Percentiles rank a stretch among this genome's conserved stretches.
Evolutionary conservation across 768 basidiomycete species (phyloP).

Genomic region (Tremella mesenterica): DNA sequence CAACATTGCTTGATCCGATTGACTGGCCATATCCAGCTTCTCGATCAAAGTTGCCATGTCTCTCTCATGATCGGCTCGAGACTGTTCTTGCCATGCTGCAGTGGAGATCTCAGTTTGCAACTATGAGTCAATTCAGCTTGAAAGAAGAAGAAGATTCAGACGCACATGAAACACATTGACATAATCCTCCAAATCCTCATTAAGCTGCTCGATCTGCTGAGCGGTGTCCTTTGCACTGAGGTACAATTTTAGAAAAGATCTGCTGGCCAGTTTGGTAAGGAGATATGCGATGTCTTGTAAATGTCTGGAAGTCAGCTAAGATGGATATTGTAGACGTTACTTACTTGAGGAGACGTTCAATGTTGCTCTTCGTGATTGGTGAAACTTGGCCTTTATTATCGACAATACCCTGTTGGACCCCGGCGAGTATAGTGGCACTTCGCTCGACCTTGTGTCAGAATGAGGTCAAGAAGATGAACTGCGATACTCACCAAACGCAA

Average conservation of each 20-base stretch:
- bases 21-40: slow-evolving; percentile 55
- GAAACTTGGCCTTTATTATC: slow-evolving; percentile 17
- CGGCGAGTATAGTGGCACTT: slow-evolving; percentile 23
- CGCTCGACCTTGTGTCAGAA: slow-evolving; percentile 27
- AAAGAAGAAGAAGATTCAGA: not conserved
- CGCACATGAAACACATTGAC: slow-evolving; percentile 50
- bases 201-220: slow-evolving; percentile 52
- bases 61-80: slow-evolving; percentile 49
- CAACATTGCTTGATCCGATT: slow-evolving; percentile 59
- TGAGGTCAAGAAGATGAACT: not conserved
- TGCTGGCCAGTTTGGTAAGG: slow-evolving; percentile 54
- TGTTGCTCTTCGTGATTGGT: slow-evolving; percentile 16
- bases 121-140: slow-evolving; percentile 18
- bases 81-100: slow-evolving; percentile 46
- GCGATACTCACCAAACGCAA: slow-evolving; percentile 17
- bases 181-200: slow-evolving; percentile 53
- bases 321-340: not conserved
- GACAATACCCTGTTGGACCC: slow-evolving; percentile 20
- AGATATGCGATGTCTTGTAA: slow-evolving; percentile 44
- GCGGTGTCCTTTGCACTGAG: slow-evolving; percentile 64
- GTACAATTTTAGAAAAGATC: slow-evolving; percentile 71
- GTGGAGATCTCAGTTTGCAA: slow-evolving; percentile 24
- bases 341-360: slow-evolving; percentile 18
- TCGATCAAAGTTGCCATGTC: slow-evolving; percentile 56
- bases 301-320: slow-evolving; percentile 8